A percentile compares a stretch with the other conserved stretches of the same genome.
Evolutionary conservation across 306 rosid species (phyloP).

Genomic region (Quercus suber): DNA sequence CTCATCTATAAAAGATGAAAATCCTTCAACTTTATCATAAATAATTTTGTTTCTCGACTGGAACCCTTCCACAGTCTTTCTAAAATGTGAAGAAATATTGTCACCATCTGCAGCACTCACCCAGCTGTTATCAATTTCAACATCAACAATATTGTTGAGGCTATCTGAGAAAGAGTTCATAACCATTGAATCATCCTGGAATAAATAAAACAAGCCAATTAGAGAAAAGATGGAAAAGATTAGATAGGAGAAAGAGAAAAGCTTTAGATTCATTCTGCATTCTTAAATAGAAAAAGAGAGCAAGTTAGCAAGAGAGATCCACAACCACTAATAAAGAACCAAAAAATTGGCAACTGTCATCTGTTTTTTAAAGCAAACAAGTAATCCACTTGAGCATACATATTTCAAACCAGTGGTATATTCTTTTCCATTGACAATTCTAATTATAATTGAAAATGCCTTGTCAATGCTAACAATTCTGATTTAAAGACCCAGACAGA

Average conservation of each 20-base stretch:
- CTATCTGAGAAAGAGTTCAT: conserved; percentile 39
- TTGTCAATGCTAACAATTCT: neutral
- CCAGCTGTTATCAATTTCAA: conserved; percentile 41
- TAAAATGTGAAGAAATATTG: conserved; percentile 44
- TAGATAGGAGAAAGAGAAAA: neutral
- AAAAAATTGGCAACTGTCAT: conserved; percentile 9
- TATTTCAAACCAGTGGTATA: conserved; percentile 5
- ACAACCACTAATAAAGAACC: conserved; percentile 3
- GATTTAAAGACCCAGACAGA: neutral
- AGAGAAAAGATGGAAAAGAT: conserved; percentile 8
- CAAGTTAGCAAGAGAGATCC: neutral
- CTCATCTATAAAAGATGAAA: conserved; percentile 57
- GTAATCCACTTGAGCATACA: conserved; percentile 14
- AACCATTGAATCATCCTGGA: conserved; percentile 46
- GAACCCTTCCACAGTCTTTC: conserved; percentile 52
- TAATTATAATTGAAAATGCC: conserved; percentile 5
- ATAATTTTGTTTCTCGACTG: conserved; percentile 48
- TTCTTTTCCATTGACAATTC: neutral
- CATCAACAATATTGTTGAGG: conserved; percentile 29
- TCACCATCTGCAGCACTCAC: conserved; percentile 48
- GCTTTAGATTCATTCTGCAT: neutral
- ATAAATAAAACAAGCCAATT: conserved; percentile 12
- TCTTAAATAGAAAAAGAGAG: neutral
- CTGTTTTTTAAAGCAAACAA: conserved; percentile 8
- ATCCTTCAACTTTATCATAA: conserved; percentile 51